phyloP scores from a whole-genome alignment of 768 basidiomycete genomes.

The Macrolepiota albuminosa region DNA sequence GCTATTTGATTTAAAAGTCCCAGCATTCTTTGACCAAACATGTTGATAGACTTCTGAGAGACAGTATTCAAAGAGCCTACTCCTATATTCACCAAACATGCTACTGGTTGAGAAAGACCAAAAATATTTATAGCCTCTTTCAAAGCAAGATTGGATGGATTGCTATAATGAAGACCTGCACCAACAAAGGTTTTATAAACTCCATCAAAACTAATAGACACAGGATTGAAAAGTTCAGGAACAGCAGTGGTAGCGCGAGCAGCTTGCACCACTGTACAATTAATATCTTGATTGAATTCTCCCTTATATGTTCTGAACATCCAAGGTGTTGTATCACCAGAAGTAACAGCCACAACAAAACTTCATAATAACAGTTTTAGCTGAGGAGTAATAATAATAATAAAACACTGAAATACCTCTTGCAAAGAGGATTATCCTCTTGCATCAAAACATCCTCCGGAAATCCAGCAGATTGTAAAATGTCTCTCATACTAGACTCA shows the following conservation, averaged over 20 bases:
- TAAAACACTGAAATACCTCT: background rate
- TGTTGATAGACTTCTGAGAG: background rate
- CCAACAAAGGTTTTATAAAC: background rate
- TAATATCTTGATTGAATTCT: background rate
- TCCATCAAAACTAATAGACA: background rate
- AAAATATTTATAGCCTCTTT: background rate
- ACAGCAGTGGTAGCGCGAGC: background rate
- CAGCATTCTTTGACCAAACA: background rate
- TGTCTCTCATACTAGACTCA: background rate
- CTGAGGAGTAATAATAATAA: background rate
- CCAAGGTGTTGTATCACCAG: background rate
- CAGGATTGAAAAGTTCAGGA: background rate
- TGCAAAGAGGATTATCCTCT: background rate
- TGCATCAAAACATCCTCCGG: background rate
- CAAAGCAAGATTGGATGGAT: background rate
- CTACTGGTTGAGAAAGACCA: background rate
- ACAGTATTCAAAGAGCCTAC: background rate
- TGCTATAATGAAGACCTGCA: background rate
- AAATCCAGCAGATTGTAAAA: background rate
- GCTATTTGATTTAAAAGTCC: background rate
- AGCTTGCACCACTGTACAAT: background rate
- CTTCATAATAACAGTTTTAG: background rate
- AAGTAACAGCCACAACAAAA: background rate
- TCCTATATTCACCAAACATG: background rate
- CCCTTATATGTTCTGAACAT: background rate